Conservation (phyloP, 768 basidiomycete species). For the Boletus fagicola region DNA sequence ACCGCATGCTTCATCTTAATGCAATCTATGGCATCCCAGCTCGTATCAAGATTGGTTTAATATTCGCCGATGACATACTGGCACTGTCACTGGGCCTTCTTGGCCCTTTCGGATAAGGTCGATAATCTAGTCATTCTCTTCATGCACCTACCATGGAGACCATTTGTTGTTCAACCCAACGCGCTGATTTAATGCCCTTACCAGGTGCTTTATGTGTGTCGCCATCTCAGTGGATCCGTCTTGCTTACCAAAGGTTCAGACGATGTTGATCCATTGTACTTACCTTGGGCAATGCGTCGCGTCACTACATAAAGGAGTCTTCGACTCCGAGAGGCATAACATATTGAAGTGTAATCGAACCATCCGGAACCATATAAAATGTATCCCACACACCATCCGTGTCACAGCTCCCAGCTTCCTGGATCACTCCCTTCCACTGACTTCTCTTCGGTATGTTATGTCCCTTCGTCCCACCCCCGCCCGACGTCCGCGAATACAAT, state of each 20-base stretch:
- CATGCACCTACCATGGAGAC: no score
- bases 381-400: background rate
- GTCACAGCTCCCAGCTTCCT: background rate
- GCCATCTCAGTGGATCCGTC: no score
- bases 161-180: no score
- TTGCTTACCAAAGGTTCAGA: no score
- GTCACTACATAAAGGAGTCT: background rate
- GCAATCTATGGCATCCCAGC: conserved; percentile 7
- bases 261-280: no score
- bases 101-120: background rate
- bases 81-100: background rate
- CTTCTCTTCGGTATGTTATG: no score
- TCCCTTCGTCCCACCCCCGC: no score
- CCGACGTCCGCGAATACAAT: no score
- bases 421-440: no score
- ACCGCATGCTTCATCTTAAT: conserved; percentile 15
- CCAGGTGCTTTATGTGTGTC: no score
- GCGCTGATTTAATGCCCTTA: no score
- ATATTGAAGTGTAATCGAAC: background rate
- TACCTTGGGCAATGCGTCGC: background rate
- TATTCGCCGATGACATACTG: background rate
- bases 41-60: background rate
- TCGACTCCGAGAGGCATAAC: background rate
- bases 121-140: no score
- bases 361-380: background rate